Conservation (phyloP, 2,329 filamentous ascomycete species). For the Arthroderma sp. region DNA sequence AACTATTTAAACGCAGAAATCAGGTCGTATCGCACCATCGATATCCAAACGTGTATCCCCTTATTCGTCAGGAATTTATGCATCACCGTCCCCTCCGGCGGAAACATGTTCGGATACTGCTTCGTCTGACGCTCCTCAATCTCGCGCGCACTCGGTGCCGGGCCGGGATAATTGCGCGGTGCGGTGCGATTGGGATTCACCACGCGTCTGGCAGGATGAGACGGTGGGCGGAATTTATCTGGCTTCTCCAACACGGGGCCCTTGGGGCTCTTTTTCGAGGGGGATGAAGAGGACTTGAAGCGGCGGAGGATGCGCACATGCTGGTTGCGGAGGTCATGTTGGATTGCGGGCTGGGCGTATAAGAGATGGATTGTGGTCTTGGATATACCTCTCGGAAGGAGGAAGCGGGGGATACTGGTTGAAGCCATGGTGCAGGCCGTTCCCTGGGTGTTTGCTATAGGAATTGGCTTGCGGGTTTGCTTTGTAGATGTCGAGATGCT, state of each 20-base stretch:
- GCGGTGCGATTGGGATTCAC: conserved; percentile 31
- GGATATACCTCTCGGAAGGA: conserved; percentile 43
- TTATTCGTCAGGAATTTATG: conserved; percentile 73
- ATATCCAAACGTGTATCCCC: conserved; percentile 66
- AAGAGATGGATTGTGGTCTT: conserved; percentile 12
- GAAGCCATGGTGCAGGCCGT: not conserved
- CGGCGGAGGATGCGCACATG: conserved; percentile 12
- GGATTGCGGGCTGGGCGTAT: conserved; percentile 10
- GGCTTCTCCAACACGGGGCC: conserved; percentile 65
- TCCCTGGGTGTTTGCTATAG: too few species aligned
- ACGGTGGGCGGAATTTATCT: conserved; percentile 79
- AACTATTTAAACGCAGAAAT: not conserved
- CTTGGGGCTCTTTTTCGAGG: not conserved
- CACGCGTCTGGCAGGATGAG: conserved; percentile 60
- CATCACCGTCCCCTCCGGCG: conserved; percentile 66
- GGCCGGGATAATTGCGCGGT: conserved; percentile 59
- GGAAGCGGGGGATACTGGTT: conserved; percentile 47
- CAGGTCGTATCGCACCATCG: conserved; percentile 48
- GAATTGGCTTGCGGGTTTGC: too few species aligned
- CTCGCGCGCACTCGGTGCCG: conserved; percentile 54
- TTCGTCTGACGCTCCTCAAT: conserved; percentile 50
- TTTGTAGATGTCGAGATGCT: too few species aligned
- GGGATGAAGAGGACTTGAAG: conserved; percentile 12
- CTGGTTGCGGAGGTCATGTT: conserved; percentile 3
- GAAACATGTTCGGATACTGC: conserved; percentile 81